Evolutionary conservation across 2,329 filamentous ascomycete species (phyloP), one percentile per base, ranked within the genome.

Genomic region (Aspergillus carbonarius): DNA sequence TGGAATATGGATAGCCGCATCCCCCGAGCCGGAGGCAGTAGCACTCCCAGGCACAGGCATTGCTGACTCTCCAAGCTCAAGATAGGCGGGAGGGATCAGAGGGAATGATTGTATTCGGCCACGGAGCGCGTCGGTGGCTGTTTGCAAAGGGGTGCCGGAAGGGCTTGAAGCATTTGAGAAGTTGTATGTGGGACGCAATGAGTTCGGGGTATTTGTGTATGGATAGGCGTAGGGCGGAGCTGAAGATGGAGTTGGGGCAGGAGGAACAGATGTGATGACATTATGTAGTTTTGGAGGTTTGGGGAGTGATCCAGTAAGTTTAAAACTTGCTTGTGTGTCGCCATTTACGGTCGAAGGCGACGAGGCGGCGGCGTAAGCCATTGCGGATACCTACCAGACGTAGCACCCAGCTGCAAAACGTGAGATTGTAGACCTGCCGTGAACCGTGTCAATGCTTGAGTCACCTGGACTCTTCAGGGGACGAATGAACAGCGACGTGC

Each of bases 61-160:
- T 47, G 89, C 80, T n/a, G 90, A 82, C 65, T 93, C 91, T 34
- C 90, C 89, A 46, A 95, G 83, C 68, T 89, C 84, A 61, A 93
- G 85, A 55, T 83, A 83, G 10, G 82, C 76, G 3, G 82, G 78
- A 25, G 80, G 70, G 13, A 70, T 63, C 39, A 74, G 65, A 35
- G 65, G 65, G 35, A 61, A 57, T 30, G 70, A 63, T 30, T 66
- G 63, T 27, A 69, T 58, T 57, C 70, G 70, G 42, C 69, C 70
- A 57, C 68, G 70, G 48, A 68, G 62, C 27, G 70, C 68, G 60
- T 78, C 75, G 27, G 69, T 66, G 30, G 74, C 66, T 46, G 64
- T 47, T 54, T 76, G 72, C 30, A 72, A 61, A 47, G 75, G 74
- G 47, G 73, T 75, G 49, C 68, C 65, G 37, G 68, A 69, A 35